phyloP scores from a whole-genome alignment of 768 basidiomycete genomes.

The Boletales sp. region DNA sequence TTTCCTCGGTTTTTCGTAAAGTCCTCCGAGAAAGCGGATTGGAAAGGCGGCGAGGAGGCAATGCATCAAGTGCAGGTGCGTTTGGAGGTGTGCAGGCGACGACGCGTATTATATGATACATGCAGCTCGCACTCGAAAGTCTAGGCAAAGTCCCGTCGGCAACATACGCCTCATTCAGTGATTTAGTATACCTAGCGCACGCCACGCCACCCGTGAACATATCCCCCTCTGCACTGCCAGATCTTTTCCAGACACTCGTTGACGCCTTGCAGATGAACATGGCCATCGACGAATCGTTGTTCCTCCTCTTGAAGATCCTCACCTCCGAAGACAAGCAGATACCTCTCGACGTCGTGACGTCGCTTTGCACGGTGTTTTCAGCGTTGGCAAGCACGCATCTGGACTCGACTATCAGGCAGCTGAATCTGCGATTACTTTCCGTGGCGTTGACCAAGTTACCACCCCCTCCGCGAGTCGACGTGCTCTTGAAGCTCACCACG shows the following conservation, averaged over 20 bases:
- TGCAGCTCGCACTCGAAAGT: slow-evolving; percentile 30
- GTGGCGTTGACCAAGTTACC: slow-evolving; percentile 48
- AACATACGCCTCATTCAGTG: slow-evolving; percentile 25
- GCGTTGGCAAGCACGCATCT: slow-evolving; percentile 60
- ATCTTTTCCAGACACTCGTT: slow-evolving; percentile 42
- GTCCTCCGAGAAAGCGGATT: slow-evolving; percentile 30
- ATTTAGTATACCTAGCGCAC: slow-evolving; percentile 25
- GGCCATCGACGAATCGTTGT: slow-evolving; percentile 58
- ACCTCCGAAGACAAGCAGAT: slow-evolving; percentile 18
- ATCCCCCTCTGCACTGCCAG: slow-evolving; percentile 8
- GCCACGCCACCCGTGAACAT: slow-evolving; percentile 13
- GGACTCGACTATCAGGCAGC: slow-evolving; percentile 53
- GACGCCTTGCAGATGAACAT: slow-evolving; percentile 51
- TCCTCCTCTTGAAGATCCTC: slow-evolving; percentile 43
- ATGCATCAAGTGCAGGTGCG: slow-evolving; percentile 41
- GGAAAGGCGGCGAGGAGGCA: slow-evolving; percentile 39
- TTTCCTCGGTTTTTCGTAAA: slow-evolving; percentile 44
- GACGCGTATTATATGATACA: neutral
- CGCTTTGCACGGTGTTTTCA: slow-evolving; percentile 50
- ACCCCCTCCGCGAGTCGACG: slow-evolving; percentile 46
- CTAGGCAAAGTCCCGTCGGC: slow-evolving; percentile 24
- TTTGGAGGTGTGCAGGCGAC: neutral
- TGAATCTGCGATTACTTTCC: slow-evolving; percentile 58
- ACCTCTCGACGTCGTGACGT: slow-evolving; percentile 43
- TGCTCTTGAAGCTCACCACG: slow-evolving; percentile 51